Evolutionary conservation across 2,329 filamentous ascomycete species (phyloP).

Genomic region (Fusarium clavum): DNA sequence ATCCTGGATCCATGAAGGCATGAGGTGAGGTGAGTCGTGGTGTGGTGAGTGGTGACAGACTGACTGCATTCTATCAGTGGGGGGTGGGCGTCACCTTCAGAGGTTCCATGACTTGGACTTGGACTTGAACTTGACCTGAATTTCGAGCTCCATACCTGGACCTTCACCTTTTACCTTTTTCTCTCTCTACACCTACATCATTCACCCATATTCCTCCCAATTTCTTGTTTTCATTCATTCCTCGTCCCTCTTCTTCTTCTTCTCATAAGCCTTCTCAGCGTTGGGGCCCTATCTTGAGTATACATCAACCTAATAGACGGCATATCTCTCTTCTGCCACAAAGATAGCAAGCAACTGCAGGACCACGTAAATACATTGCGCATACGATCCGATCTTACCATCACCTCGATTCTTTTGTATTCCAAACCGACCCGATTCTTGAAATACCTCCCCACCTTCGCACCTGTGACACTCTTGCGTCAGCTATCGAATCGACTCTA

Average conservation of each 20-base stretch:
- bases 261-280: background rate
- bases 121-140: conserved; percentile 3
- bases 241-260: conserved; percentile 4
- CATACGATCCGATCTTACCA: conserved; percentile 13
- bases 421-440: background rate
- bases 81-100: conserved; percentile 19
- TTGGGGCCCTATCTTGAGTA: conserved; percentile 14
- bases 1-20: conserved; percentile 33
- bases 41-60: conserved; percentile 1
- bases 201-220: conserved; percentile 11
- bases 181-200: conserved; percentile 16
- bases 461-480: conserved; percentile 18
- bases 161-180: conserved; percentile 8
- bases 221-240: conserved; percentile 24
- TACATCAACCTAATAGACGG: conserved; percentile 19
- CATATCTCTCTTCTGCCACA: conserved; percentile 14
- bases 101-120: conserved; percentile 15
- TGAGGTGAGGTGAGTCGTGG: conserved; percentile 2
- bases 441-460: background rate
- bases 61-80: conserved; percentile 25
- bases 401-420: background rate
- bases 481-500: background rate
- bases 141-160: conserved; percentile 26
- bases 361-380: conserved; percentile 9
- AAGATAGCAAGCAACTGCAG: conserved; percentile 16